A percentile compares a stretch with the other conserved stretches of the same genome.
These are phyloP conservation scores for Sicyos baderoa DNA, from an alignment of 306 rosid genomes.

Conservation along the genomic window DNA sequence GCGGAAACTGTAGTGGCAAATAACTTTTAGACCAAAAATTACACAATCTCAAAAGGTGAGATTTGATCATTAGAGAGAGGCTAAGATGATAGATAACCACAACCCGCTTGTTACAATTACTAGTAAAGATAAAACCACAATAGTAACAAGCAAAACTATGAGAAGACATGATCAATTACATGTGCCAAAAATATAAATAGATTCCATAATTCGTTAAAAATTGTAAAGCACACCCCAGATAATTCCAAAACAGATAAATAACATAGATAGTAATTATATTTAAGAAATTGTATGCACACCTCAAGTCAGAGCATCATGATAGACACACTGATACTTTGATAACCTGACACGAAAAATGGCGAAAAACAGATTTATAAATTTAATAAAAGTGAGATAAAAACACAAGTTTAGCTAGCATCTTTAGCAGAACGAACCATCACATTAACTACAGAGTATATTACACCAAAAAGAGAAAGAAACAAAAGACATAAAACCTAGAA, in stretches of 20 bases:
- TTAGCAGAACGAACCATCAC: neutral
- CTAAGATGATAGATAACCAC: neutral
- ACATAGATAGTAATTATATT: too few relatives aligned
- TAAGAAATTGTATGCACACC: neutral
- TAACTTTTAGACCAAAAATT: neutral
- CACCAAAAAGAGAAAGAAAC: neutral
- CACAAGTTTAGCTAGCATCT: conserved; percentile 1
- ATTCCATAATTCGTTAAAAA: too few relatives aligned
- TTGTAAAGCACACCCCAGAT: too few relatives aligned
- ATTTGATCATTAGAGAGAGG: neutral
- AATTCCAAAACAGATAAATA: too few relatives aligned
- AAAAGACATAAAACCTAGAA: neutral
- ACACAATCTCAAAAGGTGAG: conserved; percentile 4
- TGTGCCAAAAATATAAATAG: too few relatives aligned
- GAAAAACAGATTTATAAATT: neutral
- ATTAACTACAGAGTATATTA: neutral
- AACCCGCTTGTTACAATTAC: neutral
- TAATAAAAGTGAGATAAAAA: neutral
- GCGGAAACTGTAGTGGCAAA: neutral
- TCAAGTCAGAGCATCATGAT: neutral
- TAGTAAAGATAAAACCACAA: neutral
- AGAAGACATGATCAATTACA: neutral
- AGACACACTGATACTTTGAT: neutral
- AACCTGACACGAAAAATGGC: neutral
- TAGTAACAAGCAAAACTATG: neutral